phyloP scores from a whole-genome alignment of 805 yeast species.

The Candida cerambycidarum region DNA sequence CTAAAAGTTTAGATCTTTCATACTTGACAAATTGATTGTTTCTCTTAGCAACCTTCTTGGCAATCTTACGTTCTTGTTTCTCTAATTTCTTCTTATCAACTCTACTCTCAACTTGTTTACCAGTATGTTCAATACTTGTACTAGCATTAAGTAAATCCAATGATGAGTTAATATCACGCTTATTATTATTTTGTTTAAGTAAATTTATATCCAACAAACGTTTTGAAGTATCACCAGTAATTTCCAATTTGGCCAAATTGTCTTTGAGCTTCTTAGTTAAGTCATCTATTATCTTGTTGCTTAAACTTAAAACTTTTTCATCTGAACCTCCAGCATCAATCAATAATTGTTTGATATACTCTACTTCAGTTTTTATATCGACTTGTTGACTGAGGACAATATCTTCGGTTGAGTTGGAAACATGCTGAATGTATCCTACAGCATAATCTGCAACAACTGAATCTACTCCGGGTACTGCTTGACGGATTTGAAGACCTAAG shows the following conservation, averaged over 20 bases:
- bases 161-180: slow-evolving; percentile 72
- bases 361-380: slow-evolving; percentile 65
- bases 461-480: slow-evolving; percentile 84
- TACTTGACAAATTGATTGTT: slow-evolving; percentile 80
- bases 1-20: slow-evolving; percentile 91
- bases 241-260: slow-evolving; percentile 69
- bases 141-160: slow-evolving; percentile 76
- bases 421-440: slow-evolving; percentile 83
- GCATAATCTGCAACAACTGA: slow-evolving; percentile 87
- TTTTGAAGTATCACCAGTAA: slow-evolving; percentile 86
- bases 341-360: slow-evolving; percentile 64
- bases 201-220: slow-evolving; percentile 79
- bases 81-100: slow-evolving; percentile 96
- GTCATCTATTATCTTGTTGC: slow-evolving; percentile 45
- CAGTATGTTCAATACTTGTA: slow-evolving; percentile 86
- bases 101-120: slow-evolving; percentile 86
- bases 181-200: slow-evolving; percentile 52
- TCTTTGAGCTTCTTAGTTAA: slow-evolving; percentile 56
- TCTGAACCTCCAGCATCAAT: slow-evolving; percentile 79
- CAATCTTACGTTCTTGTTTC: slow-evolving; percentile 96
- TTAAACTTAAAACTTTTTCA: slow-evolving; percentile 52
- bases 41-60: slow-evolving; percentile 93
- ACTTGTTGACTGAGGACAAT: slow-evolving; percentile 75
- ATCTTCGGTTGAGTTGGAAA: slow-evolving; percentile 76
- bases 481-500: slow-evolving; percentile 63